Conservation (phyloP, 495 filamentous ascomycete species). For the Penicillium coffeae region DNA sequence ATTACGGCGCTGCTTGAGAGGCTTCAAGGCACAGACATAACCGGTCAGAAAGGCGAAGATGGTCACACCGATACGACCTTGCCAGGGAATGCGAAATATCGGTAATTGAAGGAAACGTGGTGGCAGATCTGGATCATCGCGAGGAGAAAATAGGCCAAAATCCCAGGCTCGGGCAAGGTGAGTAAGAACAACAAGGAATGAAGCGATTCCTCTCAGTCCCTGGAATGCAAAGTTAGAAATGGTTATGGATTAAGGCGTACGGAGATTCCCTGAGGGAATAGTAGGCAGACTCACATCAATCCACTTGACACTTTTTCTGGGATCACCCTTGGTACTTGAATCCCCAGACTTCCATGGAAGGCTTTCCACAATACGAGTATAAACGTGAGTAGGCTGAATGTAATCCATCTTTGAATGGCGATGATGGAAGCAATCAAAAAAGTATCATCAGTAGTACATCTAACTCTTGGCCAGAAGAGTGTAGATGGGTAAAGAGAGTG, state of each 20-base stretch:
- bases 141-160: conserved; percentile 54
- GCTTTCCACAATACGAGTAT: conserved; percentile 29
- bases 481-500: conserved; percentile 8
- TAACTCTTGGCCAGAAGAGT: conserved; percentile 15
- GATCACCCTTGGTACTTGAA: conserved; percentile 29
- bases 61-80: conserved; percentile 61
- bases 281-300: conserved; percentile 61
- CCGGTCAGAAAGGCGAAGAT: conserved; percentile 66
- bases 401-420: conserved; percentile 17
- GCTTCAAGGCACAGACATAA: conserved; percentile 65
- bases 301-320: conserved; percentile 62
- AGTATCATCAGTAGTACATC: conserved; percentile 12
- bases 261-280: no score
- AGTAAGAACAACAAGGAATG: conserved; percentile 59
- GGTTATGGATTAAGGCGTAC: no score
- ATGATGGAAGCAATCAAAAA: conserved; percentile 3
- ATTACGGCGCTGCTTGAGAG: conserved; percentile 54
- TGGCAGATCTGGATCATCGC: conserved; percentile 38
- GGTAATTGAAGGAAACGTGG: conserved; percentile 57
- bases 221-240: conserved; percentile 25
- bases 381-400: conserved; percentile 25
- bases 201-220: conserved; percentile 63
- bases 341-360: conserved; percentile 33
- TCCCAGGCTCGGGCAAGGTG: conserved; percentile 61
- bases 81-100: conserved; percentile 57